Evolutionary conservation across 2,329 filamentous ascomycete genomes (phyloP), one percentile per base, ranked within the genome.

Genomic region (Beauveria brongniartii): DNA sequence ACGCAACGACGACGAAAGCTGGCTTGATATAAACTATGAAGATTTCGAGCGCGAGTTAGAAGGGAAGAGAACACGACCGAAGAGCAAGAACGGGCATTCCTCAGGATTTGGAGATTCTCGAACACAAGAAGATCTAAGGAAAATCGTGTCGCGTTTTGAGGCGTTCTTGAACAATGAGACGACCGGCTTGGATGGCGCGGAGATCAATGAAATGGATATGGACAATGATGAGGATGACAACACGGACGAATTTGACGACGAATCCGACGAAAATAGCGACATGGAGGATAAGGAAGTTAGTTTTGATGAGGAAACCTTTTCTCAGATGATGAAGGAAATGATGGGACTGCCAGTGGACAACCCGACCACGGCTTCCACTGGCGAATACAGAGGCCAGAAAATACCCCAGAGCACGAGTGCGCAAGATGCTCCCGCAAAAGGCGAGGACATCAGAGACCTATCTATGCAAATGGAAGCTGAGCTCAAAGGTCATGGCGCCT

Each of bases 61-160:
- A 34, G 81, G 82, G 0, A 78, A 75, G 52, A 65, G 65, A 30
- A 64, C 66, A n/a, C 52, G 43, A 56, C 74, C 75, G 44, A 71
- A 69, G 8, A 70, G 75, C 1, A 72, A 79, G 58, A 73, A 61
- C 34, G 63, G 48, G 55, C 68, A 51, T 14, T 63, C 67, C n/a
- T 80, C 79, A 0, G 57, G 57, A 24, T 86, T 90, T 69, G 89
- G 88, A 1, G 86, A 92, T 69, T 77, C 82, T 5, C 79, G 78
- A 26, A 83, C 87, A 0, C 86, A 92, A 68, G 85, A 86, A 5
- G 89, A 96, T 70, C 78, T 99, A 24, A 87, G 89, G 59, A 93
- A 93, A 69, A 96, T 97, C 71, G 94, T 99, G 0, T 88, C 90
- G 52, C 85, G 91, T n/a, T 97, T 99, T 69, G 92, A 97, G 69